Base-by-base conservation (phyloP, 2,329 filamentous ascomycete genomes). In the Neofusicoccum ribis region DNA sequence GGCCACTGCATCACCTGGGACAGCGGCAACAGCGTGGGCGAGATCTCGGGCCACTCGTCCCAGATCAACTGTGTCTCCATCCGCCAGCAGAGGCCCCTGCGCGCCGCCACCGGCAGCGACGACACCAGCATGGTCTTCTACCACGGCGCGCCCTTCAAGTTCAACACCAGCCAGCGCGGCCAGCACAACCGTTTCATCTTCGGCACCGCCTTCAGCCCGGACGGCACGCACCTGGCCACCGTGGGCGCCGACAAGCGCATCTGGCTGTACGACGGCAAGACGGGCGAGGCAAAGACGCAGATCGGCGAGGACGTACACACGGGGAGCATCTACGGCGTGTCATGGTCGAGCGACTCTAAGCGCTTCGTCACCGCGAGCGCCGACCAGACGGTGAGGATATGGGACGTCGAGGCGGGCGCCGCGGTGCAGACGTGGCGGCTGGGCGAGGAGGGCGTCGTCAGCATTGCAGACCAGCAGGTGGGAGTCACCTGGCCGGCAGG, bases 201-300 rank as follows among this genome's bases (percentile, higher is more conserved):
- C 72, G 93, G 91, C 34, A 88, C 93, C 4, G 91, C 89, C 2
- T 99, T 97, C 78, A 94, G 92, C 34, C 94, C 94, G 0, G 93
- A 98, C 75, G 95, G 95, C 52, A 88, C 83, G 46, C 82, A 83
- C 43, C 82, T 99, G 67, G 91, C 95, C 39, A 97, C 91, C 61
- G 94, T 97, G 1, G 94, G 95, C 43, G 92, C 91, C n/a, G 95
- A 99, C 78, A 89, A 89, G 76, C 88, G 87, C 74, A 97, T 99
- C 69, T 96, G 95, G 83, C 82, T 99, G 9, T 99, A 97, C 76
- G 93, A 99, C 76, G 95, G 94, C 68, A 97, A 96, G 84, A 97
- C 93, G 15, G 95, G 95, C 36, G 93, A 97, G 74, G 85, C 90
- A 0, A 91, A 88, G 50, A 86, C 82, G 66, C 85, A 91, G 70